Percentiles rank a stretch among this genome's conserved stretches.
These are phyloP conservation scores for Saccharum hybrid DNA, from an alignment of 202 grass and related monocot species.

Conservation along the genomic window DNA sequence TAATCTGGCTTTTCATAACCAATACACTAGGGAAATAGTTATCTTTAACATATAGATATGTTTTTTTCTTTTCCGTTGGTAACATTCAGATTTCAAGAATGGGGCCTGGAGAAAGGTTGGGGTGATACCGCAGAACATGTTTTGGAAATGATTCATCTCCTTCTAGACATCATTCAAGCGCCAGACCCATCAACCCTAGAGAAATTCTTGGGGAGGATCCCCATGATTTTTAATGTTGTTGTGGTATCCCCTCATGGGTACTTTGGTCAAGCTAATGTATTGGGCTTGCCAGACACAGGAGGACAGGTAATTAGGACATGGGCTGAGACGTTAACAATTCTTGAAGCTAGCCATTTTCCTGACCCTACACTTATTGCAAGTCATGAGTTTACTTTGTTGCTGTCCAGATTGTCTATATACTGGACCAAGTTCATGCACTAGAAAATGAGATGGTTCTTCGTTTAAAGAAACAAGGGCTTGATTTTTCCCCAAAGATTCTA, in stretches of 20 bases:
- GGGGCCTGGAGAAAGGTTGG: constrained; percentile 99
- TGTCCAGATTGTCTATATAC: constrained; percentile 92
- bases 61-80: constrained; percentile 30
- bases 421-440: constrained; percentile 98
- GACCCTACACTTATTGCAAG: constrained; percentile 18
- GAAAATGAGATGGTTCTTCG: constrained; percentile 96
- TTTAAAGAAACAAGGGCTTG: constrained; percentile 88
- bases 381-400: not conserved
- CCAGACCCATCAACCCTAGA: constrained; percentile 93
- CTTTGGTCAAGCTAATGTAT: constrained; percentile 97
- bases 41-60: not conserved
- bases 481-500: constrained; percentile 90
- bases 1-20: constrained; percentile 6
- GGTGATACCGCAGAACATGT: constrained; percentile 85
- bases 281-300: constrained; percentile 96
- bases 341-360: not conserved
- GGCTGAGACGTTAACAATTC: constrained; percentile 11
- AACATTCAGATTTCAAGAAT: constrained; percentile 87
- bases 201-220: constrained; percentile 88
- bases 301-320: constrained; percentile 73
- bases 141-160: constrained; percentile 94
- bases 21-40: not conserved
- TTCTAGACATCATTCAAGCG: constrained; percentile 88
- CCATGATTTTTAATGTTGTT: constrained; percentile 99
- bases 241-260: constrained; percentile 95